phyloP scores from a whole-genome alignment of 2,329 filamentous ascomycete species.

The Paradendryphiella salina region DNA sequence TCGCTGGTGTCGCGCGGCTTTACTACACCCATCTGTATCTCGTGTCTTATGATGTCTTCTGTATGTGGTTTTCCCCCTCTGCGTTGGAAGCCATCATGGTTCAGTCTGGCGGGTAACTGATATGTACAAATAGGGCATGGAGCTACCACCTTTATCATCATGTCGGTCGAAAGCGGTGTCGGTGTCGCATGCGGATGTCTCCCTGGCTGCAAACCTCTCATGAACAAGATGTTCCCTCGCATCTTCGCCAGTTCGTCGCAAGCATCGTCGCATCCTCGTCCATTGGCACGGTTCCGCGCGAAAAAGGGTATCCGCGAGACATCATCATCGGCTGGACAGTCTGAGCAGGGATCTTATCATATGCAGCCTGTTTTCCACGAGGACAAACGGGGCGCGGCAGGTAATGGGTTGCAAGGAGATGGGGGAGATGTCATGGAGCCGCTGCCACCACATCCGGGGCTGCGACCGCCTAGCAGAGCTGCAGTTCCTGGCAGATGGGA shows the following conservation, averaged over 20 bases:
- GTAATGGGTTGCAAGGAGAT: neutral
- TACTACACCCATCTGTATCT: conserved; percentile 37
- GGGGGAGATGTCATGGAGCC: neutral
- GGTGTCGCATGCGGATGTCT: conserved; percentile 42
- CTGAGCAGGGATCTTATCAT: conserved; percentile 3
- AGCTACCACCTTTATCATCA: conserved; percentile 32
- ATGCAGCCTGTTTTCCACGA: neutral
- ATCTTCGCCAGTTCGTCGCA: conserved; percentile 27
- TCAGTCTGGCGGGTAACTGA: neutral
- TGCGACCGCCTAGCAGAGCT: conserved; percentile 7
- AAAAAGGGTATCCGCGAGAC: neutral
- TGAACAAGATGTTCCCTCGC: conserved; percentile 32
- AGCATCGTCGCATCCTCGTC: conserved; percentile 11
- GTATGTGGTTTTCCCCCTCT: conserved; percentile 12
- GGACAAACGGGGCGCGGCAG: neutral
- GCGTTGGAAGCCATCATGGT: too few relatives aligned
- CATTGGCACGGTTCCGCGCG: conserved; percentile 3
- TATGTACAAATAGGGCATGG: conserved; percentile 26
- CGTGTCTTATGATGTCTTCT: conserved; percentile 33
- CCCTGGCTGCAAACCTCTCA: conserved; percentile 39
- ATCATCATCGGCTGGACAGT: neutral
- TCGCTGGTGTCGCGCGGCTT: conserved; percentile 36
- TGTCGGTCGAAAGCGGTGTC: conserved; percentile 33
- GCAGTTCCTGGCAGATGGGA: conserved; percentile 8
- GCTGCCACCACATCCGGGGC: neutral